A percentile compares a stretch with the other conserved stretches of the same genome.
Evolutionary conservation across 192 early-diverging fungal species (phyloP).

Genomic region (Umbelopsis sp.): DNA sequence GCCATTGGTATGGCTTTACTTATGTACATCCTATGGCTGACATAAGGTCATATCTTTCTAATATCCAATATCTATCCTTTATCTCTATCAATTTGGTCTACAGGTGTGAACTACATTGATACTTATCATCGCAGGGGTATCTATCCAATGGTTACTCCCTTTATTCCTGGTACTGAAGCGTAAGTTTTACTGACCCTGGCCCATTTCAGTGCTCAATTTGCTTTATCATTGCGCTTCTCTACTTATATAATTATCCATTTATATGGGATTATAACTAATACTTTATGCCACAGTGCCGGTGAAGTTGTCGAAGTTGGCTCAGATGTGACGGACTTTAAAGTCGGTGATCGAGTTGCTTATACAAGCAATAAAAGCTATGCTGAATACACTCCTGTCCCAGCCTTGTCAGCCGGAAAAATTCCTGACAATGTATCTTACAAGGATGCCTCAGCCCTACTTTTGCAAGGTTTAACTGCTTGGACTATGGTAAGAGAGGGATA

Average conservation of each 20-base stretch:
- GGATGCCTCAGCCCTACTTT: slow-evolving; percentile 60
- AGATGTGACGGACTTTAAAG: slow-evolving; percentile 58
- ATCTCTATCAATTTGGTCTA: neutral
- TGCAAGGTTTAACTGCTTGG: slow-evolving; percentile 87
- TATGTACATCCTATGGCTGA: neutral
- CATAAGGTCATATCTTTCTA: neutral
- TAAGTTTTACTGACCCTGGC: no score
- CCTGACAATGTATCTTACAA: slow-evolving; percentile 54
- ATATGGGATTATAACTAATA: neutral
- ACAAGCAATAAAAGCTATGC: slow-evolving; percentile 66
- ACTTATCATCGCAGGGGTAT: slow-evolving; percentile 85
- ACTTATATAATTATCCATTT: neutral
- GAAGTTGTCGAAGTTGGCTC: slow-evolving; percentile 77
- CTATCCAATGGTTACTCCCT: slow-evolving; percentile 66
- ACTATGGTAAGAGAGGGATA: slow-evolving; percentile 71
- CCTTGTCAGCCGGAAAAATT: slow-evolving; percentile 50
- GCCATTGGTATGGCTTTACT: slow-evolving; percentile 51
- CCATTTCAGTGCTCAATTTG: no score
- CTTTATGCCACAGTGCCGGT: slow-evolving; percentile 47
- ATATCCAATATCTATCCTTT: neutral
- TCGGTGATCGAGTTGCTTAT: slow-evolving; percentile 86
- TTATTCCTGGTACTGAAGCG: slow-evolving; percentile 78
- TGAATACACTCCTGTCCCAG: slow-evolving; percentile 64
- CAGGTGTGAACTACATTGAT: slow-evolving; percentile 85
- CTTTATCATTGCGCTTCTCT: no score